phyloP scores from a whole-genome alignment of 495 filamentous ascomycete genomes.

The Penicillium steckii region DNA sequence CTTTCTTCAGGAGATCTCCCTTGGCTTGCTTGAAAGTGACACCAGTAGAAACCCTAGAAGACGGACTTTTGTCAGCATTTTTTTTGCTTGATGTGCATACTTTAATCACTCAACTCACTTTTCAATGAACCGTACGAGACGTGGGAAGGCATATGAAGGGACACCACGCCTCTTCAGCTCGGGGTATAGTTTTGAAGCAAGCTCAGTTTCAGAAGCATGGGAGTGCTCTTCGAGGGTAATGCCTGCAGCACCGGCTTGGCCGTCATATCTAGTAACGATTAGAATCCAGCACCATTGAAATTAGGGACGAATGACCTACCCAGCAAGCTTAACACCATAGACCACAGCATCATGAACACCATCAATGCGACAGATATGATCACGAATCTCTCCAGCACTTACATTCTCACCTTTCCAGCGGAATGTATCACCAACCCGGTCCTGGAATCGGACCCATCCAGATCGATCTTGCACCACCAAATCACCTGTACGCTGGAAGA shows the following conservation, averaged over 20 bases:
- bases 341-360: slow-evolving; percentile 51
- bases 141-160: slow-evolving; percentile 48
- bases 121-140: slow-evolving; percentile 48
- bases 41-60: slow-evolving; percentile 43
- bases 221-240: slow-evolving; percentile 45
- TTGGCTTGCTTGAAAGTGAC: slow-evolving; percentile 56
- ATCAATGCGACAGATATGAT: slow-evolving; percentile 46
- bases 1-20: slow-evolving; percentile 44
- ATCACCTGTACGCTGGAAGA: slow-evolving; percentile 85
- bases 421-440: slow-evolving; percentile 93
- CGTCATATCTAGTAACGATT: slow-evolving; percentile 42
- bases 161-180: slow-evolving; percentile 49
- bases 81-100: neutral
- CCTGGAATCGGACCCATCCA: slow-evolving; percentile 75
- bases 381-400: slow-evolving; percentile 67
- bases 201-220: slow-evolving; percentile 23
- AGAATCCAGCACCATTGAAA: neutral
- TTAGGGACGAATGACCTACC: slow-evolving; percentile 24
- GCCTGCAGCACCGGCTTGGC: slow-evolving; percentile 51
- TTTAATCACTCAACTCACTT: slow-evolving; percentile 36
- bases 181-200: slow-evolving; percentile 37
- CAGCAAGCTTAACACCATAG: slow-evolving; percentile 46
- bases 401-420: slow-evolving; percentile 96
- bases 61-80: neutral
- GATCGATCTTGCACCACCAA: slow-evolving; percentile 68